A percentile compares a stretch with the other conserved stretches of the same genome.
Evolutionary conservation across 176 grass and related monocot species (phyloP).

Genomic region (Chrysopogon serrulatus): DNA sequence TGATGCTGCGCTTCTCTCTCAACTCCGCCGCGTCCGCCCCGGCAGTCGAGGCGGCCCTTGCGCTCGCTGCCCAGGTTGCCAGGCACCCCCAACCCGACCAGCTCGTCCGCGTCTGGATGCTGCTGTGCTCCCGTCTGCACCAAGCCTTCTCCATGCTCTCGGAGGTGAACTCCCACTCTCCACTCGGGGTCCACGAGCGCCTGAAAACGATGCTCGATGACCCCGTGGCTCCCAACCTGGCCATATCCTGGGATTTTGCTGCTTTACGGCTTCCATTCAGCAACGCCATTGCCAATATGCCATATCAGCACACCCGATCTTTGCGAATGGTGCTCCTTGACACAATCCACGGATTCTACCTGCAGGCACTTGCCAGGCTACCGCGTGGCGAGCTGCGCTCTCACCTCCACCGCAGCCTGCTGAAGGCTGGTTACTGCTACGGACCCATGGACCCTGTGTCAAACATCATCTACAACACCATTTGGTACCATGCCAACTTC

Average conservation of each 20-base stretch:
- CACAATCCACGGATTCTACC: conserved; percentile 6
- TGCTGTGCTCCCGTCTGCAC: background rate
- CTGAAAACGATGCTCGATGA: background rate
- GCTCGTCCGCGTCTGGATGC: background rate
- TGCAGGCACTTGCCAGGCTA: conserved; percentile 1
- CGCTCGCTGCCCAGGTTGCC: background rate
- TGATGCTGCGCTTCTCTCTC: background rate
- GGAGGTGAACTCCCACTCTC: background rate
- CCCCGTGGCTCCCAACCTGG: background rate
- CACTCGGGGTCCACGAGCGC: background rate
- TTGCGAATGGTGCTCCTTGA: conserved; percentile 16
- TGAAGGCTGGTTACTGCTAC: no score
- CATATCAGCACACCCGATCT: background rate
- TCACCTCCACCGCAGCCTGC: conserved; percentile 32
- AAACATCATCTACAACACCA: no score
- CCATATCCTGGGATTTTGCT: background rate
- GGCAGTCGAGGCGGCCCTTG: background rate
- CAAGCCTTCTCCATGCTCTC: background rate
- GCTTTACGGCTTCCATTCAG: background rate
- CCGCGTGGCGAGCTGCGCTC: background rate
- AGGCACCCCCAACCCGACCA: background rate
- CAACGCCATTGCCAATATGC: background rate
- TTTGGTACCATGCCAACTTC: no score
- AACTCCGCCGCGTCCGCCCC: background rate
- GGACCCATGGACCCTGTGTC: no score